These are phyloP conservation scores for Candida rishiriensis DNA, from an alignment of 805 yeast species.

Conservation along the genomic window DNA sequence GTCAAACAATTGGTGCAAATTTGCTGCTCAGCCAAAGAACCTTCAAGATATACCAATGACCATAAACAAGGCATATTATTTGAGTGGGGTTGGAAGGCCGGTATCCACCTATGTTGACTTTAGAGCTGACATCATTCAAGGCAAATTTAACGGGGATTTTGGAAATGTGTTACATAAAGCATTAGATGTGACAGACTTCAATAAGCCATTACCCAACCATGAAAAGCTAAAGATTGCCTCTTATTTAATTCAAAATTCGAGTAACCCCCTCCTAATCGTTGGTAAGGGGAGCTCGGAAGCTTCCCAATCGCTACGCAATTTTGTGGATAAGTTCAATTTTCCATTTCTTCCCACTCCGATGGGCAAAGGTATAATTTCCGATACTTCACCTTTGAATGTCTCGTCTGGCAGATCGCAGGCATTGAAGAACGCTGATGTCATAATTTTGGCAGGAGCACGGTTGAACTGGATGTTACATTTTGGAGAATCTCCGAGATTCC, in stretches of 20 bases:
- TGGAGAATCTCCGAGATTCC: slow-evolving; percentile 55
- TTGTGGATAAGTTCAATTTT: slow-evolving; percentile 39
- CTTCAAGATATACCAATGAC: slow-evolving; percentile 33
- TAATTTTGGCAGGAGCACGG: slow-evolving; percentile 60
- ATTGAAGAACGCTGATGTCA: slow-evolving; percentile 51
- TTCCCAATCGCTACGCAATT: slow-evolving; percentile 32
- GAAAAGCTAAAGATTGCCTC: slow-evolving; percentile 34
- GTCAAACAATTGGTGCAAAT: slow-evolving; percentile 38
- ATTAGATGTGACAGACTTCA: slow-evolving; percentile 20
- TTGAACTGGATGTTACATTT: slow-evolving; percentile 71
- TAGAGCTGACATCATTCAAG: slow-evolving; percentile 56
- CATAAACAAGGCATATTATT: slow-evolving; percentile 43
- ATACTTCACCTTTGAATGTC: slow-evolving; percentile 41
- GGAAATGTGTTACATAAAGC: background rate
- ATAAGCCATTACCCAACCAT: slow-evolving; percentile 32
- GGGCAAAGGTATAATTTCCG: slow-evolving; percentile 71
- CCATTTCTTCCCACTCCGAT: slow-evolving; percentile 72
- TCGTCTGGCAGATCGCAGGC: slow-evolving; percentile 65
- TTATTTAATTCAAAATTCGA: slow-evolving; percentile 29
- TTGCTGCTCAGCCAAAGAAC: slow-evolving; percentile 33
- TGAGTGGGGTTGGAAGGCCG: slow-evolving; percentile 44
- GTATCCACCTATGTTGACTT: slow-evolving; percentile 63
- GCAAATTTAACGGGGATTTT: slow-evolving; percentile 4
- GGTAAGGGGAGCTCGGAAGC: slow-evolving; percentile 63
- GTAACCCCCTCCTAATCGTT: slow-evolving; percentile 49